Base-by-base conservation (phyloP, 441 rosid species). In the Gossypium gossypioides region DNA sequence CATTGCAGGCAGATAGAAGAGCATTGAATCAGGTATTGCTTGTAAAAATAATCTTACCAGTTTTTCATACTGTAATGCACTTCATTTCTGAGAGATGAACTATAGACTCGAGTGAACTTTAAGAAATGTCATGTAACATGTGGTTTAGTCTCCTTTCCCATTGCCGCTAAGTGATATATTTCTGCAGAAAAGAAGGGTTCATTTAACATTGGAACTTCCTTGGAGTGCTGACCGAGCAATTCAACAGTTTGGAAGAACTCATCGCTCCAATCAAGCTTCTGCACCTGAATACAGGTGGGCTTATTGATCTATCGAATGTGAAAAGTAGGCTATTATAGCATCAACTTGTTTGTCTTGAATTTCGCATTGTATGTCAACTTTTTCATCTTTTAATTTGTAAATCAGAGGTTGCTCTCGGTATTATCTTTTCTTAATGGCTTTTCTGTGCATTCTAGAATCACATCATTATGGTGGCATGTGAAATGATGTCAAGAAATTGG, bases 191-290 rank as follows among this genome's bases (percentile, higher is more conserved):
- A 87, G 99, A 85, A 89, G 99, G 81, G 96, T 92, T 77, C 99
- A 95, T 78, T 84, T 95, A 87, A 92, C 98, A 0, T 74, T 95
- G 73, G 99, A 95, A 84, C 99, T 95, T 82, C 99, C 99, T 59
- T 95, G 99, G 99, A 95, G 99, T 92, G 99, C 99, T 81, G 99
- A 95, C 75, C 89, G 98, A 69, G 99, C 99, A 71, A 95, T 95
- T 82, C 99, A 95, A 80, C 99, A 95, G 78, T 92, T 95, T 76
- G 99, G 99, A 74, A 86, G 99, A 87, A 95, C 98, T 69, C 99
- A 92, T 80, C 87, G 99, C 68, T 95, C 99, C 62, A 95, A 95
- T 82, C 99, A 95, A 86, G 95, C 98, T 78, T 95, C 99, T 72
- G 99, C 99, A 61, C 99, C 99, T 74, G 91, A 89, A 74, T 95